These are phyloP conservation scores for Volvariella volvacea DNA, from an alignment of 1,284 basidiomycete genomes.

Conservation along the genomic window DNA sequence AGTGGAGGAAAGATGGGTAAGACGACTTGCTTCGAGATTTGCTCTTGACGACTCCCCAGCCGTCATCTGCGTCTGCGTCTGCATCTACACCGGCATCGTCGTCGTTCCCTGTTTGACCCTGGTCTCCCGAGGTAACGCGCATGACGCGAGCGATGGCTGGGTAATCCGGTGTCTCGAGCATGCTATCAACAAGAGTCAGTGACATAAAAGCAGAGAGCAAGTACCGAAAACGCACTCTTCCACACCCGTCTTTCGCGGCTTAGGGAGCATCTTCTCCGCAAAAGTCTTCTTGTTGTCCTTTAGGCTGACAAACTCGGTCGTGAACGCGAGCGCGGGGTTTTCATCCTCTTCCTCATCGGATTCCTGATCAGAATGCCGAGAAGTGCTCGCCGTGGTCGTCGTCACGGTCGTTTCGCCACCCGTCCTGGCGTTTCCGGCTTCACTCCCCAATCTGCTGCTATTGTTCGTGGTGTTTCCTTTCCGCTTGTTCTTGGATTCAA, in stretches of 20 bases:
- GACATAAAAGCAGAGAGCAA: slow-evolving; percentile 4
- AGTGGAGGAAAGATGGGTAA: background rate
- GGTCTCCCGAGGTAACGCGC: slow-evolving; percentile 31
- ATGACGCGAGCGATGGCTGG: slow-evolving; percentile 54
- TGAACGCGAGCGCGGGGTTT: slow-evolving; percentile 18
- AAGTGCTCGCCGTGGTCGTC: slow-evolving; percentile 48
- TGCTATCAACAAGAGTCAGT: slow-evolving; percentile 28
- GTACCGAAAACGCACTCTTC: slow-evolving; percentile 53
- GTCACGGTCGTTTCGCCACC: slow-evolving; percentile 26
- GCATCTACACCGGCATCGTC: slow-evolving; percentile 42
- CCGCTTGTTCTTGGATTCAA: slow-evolving; percentile 28
- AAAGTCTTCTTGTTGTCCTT: slow-evolving; percentile 34
- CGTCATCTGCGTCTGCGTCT: slow-evolving; percentile 44
- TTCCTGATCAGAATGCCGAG: slow-evolving; percentile 38
- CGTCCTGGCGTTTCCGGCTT: slow-evolving; percentile 1
- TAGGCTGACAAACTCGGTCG: slow-evolving; percentile 13
- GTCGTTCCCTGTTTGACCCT: slow-evolving; percentile 10
- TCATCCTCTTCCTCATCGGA: slow-evolving; percentile 26
- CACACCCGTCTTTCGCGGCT: slow-evolving; percentile 53
- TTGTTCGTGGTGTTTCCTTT: slow-evolving; percentile 8
- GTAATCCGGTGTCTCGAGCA: slow-evolving; percentile 53
- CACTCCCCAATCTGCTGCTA: slow-evolving; percentile 7
- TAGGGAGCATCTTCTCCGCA: slow-evolving; percentile 53
- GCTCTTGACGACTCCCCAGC: slow-evolving; percentile 69
- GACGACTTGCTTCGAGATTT: slow-evolving; percentile 39